Percentiles rank a stretch among this genome's conserved stretches.
These are phyloP conservation scores for Prunus padus DNA, from an alignment of 306 rosid species.

Conservation along the genomic window DNA sequence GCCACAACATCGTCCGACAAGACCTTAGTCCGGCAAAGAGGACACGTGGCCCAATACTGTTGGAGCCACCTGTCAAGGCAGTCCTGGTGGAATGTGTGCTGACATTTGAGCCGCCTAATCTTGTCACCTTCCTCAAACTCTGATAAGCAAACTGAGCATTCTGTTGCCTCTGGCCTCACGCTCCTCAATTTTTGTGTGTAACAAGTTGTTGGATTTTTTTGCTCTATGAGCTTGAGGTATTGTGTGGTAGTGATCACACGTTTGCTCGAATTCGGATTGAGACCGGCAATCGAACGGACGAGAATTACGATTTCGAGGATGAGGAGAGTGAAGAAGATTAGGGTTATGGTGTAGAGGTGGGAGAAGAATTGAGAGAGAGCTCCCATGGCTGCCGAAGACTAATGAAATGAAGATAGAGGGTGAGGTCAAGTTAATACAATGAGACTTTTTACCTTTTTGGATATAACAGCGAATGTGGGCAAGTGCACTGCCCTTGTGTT, in stretches of 20 bases:
- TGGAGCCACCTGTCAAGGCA: constrained; percentile 86
- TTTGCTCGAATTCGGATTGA: constrained; percentile 35
- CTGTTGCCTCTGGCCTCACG: constrained; percentile 22
- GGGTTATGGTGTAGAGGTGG: constrained; percentile 49
- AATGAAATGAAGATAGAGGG: neutral
- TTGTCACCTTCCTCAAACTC: constrained; percentile 78
- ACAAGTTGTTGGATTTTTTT: constrained; percentile 54
- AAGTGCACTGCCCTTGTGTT: neutral
- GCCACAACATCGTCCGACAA: constrained; percentile 69
- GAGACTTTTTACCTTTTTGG: neutral
- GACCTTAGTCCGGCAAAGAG: constrained; percentile 76
- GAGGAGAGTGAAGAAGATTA: constrained; percentile 55
- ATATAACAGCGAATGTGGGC: neutral
- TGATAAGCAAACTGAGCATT: constrained; percentile 75
- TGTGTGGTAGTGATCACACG: constrained; percentile 56
- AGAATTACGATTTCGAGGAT: constrained; percentile 46
- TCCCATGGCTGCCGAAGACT: constrained; percentile 43
- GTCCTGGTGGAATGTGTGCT: constrained; percentile 76
- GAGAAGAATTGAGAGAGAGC: constrained; percentile 58
- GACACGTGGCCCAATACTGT: constrained; percentile 73
- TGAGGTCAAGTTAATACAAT: neutral
- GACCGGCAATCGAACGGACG: constrained; percentile 35
- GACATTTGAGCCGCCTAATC: constrained; percentile 61
- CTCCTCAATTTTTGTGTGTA: constrained; percentile 24
- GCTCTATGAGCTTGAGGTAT: constrained; percentile 68